Conservation (phyloP, 495 filamentous ascomycete genomes). For the Neurospora sp. region DNA sequence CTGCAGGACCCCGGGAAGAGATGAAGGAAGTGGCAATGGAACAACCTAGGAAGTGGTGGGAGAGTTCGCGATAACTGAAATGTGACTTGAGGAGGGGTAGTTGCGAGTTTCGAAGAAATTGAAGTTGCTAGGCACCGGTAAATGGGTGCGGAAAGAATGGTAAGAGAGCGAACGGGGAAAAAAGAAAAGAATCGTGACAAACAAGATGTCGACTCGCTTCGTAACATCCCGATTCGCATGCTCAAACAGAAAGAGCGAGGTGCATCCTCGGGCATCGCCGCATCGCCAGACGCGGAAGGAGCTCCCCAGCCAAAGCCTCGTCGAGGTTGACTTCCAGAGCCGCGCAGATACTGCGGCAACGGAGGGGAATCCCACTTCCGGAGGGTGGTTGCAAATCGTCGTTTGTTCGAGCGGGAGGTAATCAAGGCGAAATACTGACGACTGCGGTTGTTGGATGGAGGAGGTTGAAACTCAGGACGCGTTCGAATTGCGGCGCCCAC, state of each 20-base stretch:
- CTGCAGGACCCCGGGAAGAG: constrained; percentile 1
- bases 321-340: not conserved
- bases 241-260: not conserved
- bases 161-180: too few relatives aligned
- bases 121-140: not conserved
- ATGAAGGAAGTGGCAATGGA: not conserved
- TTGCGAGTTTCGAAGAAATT: not conserved
- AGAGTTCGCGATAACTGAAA: not conserved
- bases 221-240: not conserved
- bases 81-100: not conserved
- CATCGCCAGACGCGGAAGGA: not conserved
- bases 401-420: not conserved
- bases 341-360: not conserved
- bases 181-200: not conserved
- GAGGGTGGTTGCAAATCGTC: not conserved
- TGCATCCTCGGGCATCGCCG: not conserved
- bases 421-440: not conserved
- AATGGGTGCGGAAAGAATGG: not conserved
- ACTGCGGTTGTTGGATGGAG: not conserved
- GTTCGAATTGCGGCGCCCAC: not conserved
- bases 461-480: not conserved
- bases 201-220: not conserved
- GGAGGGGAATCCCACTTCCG: not conserved
- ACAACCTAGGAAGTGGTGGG: not conserved
- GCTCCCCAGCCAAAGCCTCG: not conserved